Evolutionary conservation across 768 basidiomycete species (phyloP).

Genomic region (Lactarius vividus): DNA sequence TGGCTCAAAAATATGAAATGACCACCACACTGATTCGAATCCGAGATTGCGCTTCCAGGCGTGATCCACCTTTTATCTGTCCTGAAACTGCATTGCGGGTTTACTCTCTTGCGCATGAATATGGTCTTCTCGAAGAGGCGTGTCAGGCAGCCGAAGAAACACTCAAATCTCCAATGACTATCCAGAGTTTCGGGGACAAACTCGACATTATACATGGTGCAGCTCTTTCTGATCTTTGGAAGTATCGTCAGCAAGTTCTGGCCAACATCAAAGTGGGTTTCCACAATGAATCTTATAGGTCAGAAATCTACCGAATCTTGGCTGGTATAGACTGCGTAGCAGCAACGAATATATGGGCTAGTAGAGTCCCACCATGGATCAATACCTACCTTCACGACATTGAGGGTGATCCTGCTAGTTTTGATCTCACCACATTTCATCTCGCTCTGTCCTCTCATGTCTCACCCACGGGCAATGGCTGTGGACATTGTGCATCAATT

Average conservation of each 20-base stretch:
- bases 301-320: not conserved
- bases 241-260: not conserved
- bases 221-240: not conserved
- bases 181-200: not conserved
- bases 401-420: not conserved
- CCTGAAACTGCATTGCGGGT: not conserved
- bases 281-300: too few species aligned
- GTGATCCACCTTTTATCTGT: not conserved
- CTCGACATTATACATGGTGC: not conserved
- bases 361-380: not conserved
- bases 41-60: not conserved
- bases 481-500: not conserved
- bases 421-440: not conserved
- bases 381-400: not conserved
- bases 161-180: not conserved
- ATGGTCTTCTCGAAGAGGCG: not conserved
- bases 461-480: not conserved
- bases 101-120: not conserved
- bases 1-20: constrained; percentile 14
- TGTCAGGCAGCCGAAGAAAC: not conserved
- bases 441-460: not conserved
- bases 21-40: not conserved
- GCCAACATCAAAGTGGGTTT: not conserved
- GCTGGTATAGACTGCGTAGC: not conserved
- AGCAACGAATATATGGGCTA: not conserved